Evolutionary conservation across 1,284 basidiomycete genomes (phyloP).

Genomic region (Ceratobasidium sp.): DNA sequence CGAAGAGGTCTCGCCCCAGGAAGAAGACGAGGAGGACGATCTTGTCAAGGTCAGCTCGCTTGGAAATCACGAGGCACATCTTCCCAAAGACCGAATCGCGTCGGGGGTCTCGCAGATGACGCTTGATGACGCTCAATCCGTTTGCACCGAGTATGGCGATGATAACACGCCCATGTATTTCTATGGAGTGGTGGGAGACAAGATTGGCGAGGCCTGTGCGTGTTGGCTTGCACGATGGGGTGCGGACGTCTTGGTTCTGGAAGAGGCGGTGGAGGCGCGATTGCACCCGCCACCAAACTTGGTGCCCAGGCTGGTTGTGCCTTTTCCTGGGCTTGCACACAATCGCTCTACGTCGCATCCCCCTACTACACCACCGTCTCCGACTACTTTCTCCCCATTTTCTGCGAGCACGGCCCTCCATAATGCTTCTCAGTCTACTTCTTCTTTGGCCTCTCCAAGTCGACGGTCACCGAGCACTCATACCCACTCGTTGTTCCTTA

Average conservation of each 20-base stretch:
- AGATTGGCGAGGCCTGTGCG: conserved; percentile 88
- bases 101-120: conserved; percentile 24
- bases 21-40: conserved; percentile 53
- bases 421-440: conserved; percentile 48
- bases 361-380: conserved; percentile 11
- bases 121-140: conserved; percentile 22
- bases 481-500: background rate
- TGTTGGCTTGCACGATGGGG: conserved; percentile 93
- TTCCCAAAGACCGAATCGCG: conserved; percentile 13
- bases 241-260: conserved; percentile 75
- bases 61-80: background rate
- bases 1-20: conserved; percentile 41
- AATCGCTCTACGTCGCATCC: background rate
- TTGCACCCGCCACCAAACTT: conserved; percentile 16
- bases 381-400: conserved; percentile 32
- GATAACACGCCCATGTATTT: conserved; percentile 61
- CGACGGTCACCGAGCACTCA: conserved; percentile 4
- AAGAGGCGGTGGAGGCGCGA: conserved; percentile 59
- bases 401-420: conserved; percentile 6
- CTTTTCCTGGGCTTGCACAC: conserved; percentile 14
- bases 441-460: conserved; percentile 41
- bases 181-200: conserved; percentile 86
- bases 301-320: conserved; percentile 43
- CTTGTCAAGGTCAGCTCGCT: conserved; percentile 52
- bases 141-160: conserved; percentile 35